Evolutionary conservation across 805 yeast species (phyloP).

Genomic region (Saccharomycopsis guyanensis): DNA sequence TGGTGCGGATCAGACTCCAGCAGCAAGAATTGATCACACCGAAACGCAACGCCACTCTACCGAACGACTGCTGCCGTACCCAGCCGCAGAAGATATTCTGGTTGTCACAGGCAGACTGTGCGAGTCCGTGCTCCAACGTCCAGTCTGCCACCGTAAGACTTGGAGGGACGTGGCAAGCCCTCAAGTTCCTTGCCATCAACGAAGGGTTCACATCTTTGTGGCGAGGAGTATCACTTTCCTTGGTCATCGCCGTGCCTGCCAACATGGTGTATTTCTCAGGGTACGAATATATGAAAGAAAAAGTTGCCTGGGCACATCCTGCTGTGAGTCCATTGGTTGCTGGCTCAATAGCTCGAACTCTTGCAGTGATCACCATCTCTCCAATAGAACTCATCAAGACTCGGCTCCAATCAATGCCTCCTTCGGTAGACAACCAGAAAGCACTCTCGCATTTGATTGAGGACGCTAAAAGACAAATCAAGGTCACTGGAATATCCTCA

Average conservation of each 20-base stretch:
- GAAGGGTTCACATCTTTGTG: conserved; percentile 80
- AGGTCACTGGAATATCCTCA: conserved; percentile 48
- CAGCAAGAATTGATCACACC: conserved; percentile 49
- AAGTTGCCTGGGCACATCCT: conserved; percentile 29
- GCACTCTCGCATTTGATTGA: conserved; percentile 39
- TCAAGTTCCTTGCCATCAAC: conserved; percentile 50
- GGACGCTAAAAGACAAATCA: conserved; percentile 47
- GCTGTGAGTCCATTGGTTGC: conserved; percentile 68
- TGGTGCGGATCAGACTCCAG: conserved; percentile 66
- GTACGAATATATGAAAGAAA: conserved; percentile 78
- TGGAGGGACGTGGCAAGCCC: conserved; percentile 69
- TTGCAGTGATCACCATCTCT: conserved; percentile 79
- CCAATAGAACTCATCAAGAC: conserved; percentile 88
- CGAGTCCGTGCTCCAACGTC: conserved; percentile 13
- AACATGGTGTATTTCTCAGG: conserved; percentile 93
- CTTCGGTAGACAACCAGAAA: conserved; percentile 28
- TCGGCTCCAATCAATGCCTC: conserved; percentile 81
- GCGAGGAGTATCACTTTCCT: conserved; percentile 80
- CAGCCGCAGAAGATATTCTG: conserved; percentile 24
- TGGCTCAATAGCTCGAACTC: conserved; percentile 74
- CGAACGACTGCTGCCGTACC: conserved; percentile 22
- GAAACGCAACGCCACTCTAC: conserved; percentile 30
- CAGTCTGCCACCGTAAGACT: conserved; percentile 30
- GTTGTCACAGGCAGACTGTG: conserved; percentile 13
- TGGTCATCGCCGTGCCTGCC: conserved; percentile 86